A percentile compares a stretch with the other conserved stretches of the same genome.
Conservation (phyloP, 129 eudicot species). For the Erigeron canadensis region DNA sequence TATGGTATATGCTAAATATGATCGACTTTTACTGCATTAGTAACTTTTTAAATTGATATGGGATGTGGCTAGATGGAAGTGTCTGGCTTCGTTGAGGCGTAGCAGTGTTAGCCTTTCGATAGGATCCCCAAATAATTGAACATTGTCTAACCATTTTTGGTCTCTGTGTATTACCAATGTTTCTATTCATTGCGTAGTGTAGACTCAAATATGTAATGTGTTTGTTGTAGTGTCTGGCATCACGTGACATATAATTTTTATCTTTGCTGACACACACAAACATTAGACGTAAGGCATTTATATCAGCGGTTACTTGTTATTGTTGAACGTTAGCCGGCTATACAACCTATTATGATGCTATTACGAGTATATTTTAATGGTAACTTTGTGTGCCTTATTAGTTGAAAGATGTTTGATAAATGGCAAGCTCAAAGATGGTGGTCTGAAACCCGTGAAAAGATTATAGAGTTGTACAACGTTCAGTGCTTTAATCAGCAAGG, state of each 20-base stretch:
- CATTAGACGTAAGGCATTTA: background rate
- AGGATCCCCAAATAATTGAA: background rate
- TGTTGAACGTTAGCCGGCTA: too few species aligned
- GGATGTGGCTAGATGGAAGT: background rate
- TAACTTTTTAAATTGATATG: background rate
- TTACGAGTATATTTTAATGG: background rate
- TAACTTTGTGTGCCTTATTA: conserved; percentile 35
- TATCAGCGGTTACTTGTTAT: background rate
- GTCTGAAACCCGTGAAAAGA: conserved; percentile 89
- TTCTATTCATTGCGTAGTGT: background rate
- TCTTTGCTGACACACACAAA: background rate
- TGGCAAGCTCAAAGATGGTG: conserved; percentile 99
- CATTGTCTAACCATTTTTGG: background rate
- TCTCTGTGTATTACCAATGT: background rate
- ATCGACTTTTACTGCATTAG: too few species aligned
- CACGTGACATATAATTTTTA: background rate
- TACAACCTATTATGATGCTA: too few species aligned
- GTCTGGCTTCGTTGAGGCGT: background rate
- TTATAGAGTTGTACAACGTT: conserved; percentile 91
- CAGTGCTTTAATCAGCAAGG: conserved; percentile 61
- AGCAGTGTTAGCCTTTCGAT: background rate
- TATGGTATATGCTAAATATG: too few species aligned
- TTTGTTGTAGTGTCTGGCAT: background rate
- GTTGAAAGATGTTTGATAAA: conserved; percentile 89
- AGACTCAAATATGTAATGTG: background rate